These are phyloP conservation scores for Papiliotrema laurentii DNA, from an alignment of 1,284 basidiomycete species.

Conservation along the genomic window DNA sequence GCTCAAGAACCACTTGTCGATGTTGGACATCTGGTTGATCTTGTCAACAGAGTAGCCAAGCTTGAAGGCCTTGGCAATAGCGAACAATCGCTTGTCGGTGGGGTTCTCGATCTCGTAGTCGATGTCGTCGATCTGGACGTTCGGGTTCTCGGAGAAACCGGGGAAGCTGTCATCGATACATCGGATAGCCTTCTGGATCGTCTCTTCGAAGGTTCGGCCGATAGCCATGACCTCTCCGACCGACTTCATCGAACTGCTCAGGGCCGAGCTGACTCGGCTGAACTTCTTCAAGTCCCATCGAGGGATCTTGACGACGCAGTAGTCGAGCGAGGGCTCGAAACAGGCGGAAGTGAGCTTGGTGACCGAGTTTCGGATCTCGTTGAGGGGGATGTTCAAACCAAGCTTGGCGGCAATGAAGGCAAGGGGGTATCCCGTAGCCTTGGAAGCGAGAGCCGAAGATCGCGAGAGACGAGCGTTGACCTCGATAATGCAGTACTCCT, in stretches of 20 bases:
- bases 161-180: conserved; percentile 92
- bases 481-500: conserved; percentile 99
- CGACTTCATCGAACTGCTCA: conserved; percentile 96
- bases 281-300: conserved; percentile 99
- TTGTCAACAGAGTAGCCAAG: conserved; percentile 92
- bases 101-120: conserved; percentile 64
- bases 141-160: conserved; percentile 67
- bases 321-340: conserved; percentile 97
- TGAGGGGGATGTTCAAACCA: conserved; percentile 91
- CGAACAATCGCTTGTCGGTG: conserved; percentile 88
- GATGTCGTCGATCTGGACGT: conserved; percentile 66
- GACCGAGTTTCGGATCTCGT: conserved; percentile 96
- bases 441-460: conserved; percentile 95
- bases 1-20: conserved; percentile 96
- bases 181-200: conserved; percentile 94
- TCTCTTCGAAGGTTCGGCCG: conserved; percentile 96
- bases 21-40: conserved; percentile 94
- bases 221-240: conserved; percentile 99
- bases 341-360: conserved; percentile 95
- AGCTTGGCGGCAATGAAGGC: conserved; percentile 98
- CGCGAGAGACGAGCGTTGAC: conserved; percentile 99
- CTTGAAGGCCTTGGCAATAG: conserved; percentile 92
- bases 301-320: conserved; percentile 96
- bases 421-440: conserved; percentile 96
- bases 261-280: conserved; percentile 75